phyloP scores from a whole-genome alignment of 208 protist species.

The Acanthamoeba royreba region DNA sequence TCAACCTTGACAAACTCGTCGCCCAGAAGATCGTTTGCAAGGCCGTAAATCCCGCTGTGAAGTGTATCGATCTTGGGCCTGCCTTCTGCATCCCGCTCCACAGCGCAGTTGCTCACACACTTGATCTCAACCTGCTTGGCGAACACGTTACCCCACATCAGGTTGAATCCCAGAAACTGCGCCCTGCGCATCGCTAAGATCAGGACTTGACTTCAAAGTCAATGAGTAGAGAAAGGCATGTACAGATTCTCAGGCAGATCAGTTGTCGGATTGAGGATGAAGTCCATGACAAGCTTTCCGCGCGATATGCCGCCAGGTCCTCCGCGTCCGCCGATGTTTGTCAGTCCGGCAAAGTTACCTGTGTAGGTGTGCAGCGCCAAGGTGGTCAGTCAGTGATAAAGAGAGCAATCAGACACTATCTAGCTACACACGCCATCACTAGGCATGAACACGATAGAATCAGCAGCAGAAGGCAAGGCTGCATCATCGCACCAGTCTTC shows the following conservation, averaged over 20 bases:
- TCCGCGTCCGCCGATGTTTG: not conserved
- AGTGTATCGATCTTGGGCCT: not conserved
- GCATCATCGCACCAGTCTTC: not conserved
- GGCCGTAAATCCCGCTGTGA: not conserved
- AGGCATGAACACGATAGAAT: not conserved
- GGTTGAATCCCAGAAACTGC: not conserved
- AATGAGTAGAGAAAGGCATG: not conserved
- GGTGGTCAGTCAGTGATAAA: too few species aligned
- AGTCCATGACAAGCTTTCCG: not conserved
- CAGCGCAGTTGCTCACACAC: not conserved
- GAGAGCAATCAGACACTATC: not conserved
- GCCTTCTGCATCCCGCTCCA: not conserved
- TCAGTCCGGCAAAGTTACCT: not conserved
- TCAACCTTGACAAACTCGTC: not conserved
- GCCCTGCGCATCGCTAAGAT: not conserved
- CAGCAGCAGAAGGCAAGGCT: not conserved
- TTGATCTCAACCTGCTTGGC: not conserved
- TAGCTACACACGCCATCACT: not conserved
- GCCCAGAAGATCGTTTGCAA: not conserved
- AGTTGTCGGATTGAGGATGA: not conserved
- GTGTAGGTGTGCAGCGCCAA: too few species aligned
- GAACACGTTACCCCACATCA: not conserved
- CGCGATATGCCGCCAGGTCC: not conserved
- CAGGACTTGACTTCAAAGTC: not conserved
- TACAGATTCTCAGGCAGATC: not conserved